Evolutionary conservation across 768 basidiomycete species (phyloP), one percentile per base, ranked within the genome.

Genomic region (Lactarius trivialis): DNA sequence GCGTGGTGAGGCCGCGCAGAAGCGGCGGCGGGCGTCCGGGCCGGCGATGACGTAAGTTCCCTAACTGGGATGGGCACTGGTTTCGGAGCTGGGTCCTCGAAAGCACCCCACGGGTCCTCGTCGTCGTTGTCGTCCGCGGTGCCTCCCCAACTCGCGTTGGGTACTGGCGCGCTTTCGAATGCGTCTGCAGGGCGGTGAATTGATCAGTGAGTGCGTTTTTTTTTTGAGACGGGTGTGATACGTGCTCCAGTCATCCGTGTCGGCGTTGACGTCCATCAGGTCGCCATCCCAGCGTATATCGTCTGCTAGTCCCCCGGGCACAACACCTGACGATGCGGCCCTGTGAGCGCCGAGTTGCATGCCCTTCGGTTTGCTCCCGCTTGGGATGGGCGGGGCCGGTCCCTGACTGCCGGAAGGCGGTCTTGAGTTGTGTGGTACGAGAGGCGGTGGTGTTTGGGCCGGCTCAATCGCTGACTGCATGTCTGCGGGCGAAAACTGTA

Each of bases 181-280:
- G 71, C 71, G 37, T 71, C 74, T 74, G 34, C 4, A n/a, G n/a
- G 39, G 4, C 14, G 15, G 33, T 2, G 30, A n/a, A 8, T 17
- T 26, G 51, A 24, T 60, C 55, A 37, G 59, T 59, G 28, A n/a
- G 28, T 19, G 45, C 11, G 11, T 4, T 48, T 12, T 4, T 26
- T 60, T 34, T 14, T 57, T 52, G 50, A 51, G 41, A n/a, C 39
- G n/a, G 7, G 12, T 34, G 37, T 21, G 61, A 14, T 3, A 79
- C 87, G 71, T 71, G 91, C 95, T 89, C 95, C 95, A 99, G 71
- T 98, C 96, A 68, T 87, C 95, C 28, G 86, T 82, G 68, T 98
- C 95, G 0, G 91, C 93, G 69, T 93, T 87, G 4, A 98, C 86
- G 70, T 99, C 94, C 72, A 98, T 96, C 60, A 98, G 73, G 72